Conservation (phyloP, 371 early-diverging fungal genomes). For the Thermomucor indicae-seudaticae region DNA sequence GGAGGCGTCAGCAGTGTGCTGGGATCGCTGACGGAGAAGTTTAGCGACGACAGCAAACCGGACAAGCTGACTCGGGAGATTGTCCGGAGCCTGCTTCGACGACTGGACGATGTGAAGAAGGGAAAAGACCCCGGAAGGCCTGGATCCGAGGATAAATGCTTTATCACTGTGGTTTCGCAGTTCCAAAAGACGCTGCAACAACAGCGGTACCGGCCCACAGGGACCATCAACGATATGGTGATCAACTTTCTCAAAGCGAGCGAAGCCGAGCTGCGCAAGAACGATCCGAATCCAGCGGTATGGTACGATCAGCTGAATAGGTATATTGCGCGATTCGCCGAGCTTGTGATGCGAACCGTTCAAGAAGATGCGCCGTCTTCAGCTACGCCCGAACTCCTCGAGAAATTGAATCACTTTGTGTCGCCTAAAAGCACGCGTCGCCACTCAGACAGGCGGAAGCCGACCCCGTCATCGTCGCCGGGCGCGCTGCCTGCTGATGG, state of each 20-base stretch:
- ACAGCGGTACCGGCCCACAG: conserved; percentile 27
- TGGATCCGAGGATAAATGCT: conserved; percentile 22
- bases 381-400: conserved; percentile 37
- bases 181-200: conserved; percentile 22
- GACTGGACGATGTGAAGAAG: conserved; percentile 33
- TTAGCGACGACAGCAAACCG: conserved; percentile 26
- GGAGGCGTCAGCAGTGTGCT: conserved; percentile 18
- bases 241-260: conserved; percentile 30
- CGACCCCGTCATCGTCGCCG: conserved; percentile 8
- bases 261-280: conserved; percentile 23
- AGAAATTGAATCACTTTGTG: conserved; percentile 26
- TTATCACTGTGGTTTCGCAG: conserved; percentile 17
- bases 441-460: conserved; percentile 12
- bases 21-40: conserved; percentile 26
- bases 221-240: conserved; percentile 34
- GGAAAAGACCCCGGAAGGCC: conserved; percentile 9
- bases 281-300: conserved; percentile 12
- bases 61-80: conserved; percentile 40
- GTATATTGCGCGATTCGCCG: conserved; percentile 29
- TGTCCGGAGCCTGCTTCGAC: conserved; percentile 21
- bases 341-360: conserved; percentile 34
- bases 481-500: conserved; percentile 12
- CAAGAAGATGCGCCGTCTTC: conserved; percentile 33
- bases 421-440: conserved; percentile 9
- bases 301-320: conserved; percentile 27